Percentiles rank a stretch among this genome's conserved stretches.
phyloP scores from a whole-genome alignment of 345 rosid species.

The Aegle marmelos region DNA sequence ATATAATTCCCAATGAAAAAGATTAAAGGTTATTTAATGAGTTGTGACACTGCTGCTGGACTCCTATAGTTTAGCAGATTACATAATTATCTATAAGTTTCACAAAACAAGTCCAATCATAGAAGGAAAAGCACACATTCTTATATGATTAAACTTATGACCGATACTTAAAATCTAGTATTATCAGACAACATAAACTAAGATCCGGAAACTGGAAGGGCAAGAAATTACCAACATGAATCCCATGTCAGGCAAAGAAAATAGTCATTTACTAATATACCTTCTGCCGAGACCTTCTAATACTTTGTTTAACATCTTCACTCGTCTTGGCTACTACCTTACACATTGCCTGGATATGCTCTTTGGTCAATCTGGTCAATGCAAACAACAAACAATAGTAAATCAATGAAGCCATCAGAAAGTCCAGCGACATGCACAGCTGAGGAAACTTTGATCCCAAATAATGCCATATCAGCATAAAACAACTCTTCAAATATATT shows the following conservation, averaged over 20 bases:
- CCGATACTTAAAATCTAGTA: neutral
- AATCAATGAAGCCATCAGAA: conserved; percentile 14
- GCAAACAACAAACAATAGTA: conserved; percentile 7
- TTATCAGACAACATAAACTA: neutral
- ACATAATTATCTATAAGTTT: neutral
- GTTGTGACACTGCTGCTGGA: neutral
- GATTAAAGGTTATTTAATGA: neutral
- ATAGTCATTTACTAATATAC: conserved; percentile 28
- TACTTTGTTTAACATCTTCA: conserved; percentile 90
- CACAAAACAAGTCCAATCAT: neutral
- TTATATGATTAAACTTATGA: neutral
- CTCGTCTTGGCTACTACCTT: conserved; percentile 84
- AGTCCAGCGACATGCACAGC: neutral
- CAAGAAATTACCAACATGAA: neutral
- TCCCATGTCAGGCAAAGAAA: neutral
- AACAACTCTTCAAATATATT: neutral
- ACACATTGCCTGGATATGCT: conserved; percentile 89
- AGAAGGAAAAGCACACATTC: neutral
- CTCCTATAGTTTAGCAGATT: neutral
- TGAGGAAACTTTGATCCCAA: neutral
- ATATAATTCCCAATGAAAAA: neutral
- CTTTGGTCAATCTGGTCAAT: conserved; percentile 78
- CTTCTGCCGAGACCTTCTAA: conserved; percentile 91
- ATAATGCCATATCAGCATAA: neutral
- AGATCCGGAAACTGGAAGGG: neutral